Evolutionary conservation across 148 eudicot species (phyloP).

Genomic region (Vaccinium corymbosum): DNA sequence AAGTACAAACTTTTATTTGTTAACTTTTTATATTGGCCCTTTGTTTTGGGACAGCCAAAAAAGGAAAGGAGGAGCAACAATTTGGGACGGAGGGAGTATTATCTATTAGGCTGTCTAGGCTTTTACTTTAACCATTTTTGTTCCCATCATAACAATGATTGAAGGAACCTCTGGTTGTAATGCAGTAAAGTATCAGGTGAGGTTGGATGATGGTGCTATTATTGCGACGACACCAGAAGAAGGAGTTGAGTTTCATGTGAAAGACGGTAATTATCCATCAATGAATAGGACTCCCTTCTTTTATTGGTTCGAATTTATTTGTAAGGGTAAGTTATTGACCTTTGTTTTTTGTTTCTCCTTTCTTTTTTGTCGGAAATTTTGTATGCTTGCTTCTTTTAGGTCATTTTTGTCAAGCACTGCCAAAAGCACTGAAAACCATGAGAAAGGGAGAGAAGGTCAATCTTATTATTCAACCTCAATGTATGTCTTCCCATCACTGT

Average conservation of each 20-base stretch:
- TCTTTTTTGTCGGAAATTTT: not conserved
- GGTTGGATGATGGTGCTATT: constrained; percentile 37
- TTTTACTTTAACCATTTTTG: not conserved
- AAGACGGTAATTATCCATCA: constrained; percentile 42
- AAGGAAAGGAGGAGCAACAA: too few relatives aligned
- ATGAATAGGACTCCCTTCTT: not conserved
- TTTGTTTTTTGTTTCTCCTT: not conserved
- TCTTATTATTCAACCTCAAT: constrained; percentile 49
- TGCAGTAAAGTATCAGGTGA: constrained; percentile 51
- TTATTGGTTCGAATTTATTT: not conserved
- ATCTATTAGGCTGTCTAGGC: not conserved
- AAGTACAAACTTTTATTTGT: too few relatives aligned
- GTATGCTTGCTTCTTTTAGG: constrained; percentile 28
- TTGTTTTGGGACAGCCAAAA: too few relatives aligned
- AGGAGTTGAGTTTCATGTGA: constrained; percentile 48
- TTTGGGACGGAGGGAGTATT: too few relatives aligned
- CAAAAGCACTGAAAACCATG: constrained; percentile 61
- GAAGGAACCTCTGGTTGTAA: not conserved
- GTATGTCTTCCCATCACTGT: constrained; percentile 29
- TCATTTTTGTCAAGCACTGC: constrained; percentile 51
- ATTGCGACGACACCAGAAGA: constrained; percentile 43
- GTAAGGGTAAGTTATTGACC: not conserved
- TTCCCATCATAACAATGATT: not conserved
- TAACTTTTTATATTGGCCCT: too few relatives aligned
- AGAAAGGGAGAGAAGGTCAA: constrained; percentile 56